Conservation (phyloP, 768 basidiomycete species). For the Suillus weaverae region DNA sequence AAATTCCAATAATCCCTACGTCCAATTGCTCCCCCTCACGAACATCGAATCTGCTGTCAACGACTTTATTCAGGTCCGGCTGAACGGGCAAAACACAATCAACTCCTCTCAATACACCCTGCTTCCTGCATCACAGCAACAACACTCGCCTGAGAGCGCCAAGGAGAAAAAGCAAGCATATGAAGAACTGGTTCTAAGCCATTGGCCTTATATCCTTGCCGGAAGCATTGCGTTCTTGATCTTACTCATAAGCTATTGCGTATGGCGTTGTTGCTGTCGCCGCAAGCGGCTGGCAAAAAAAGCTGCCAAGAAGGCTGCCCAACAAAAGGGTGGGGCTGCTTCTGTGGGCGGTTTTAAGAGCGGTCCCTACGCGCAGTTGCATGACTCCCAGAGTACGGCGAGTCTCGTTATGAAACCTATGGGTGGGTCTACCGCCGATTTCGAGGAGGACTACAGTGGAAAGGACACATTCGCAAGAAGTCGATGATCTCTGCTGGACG, state of each 20-base stretch:
- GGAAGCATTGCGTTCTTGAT: constrained; percentile 56
- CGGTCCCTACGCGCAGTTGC: constrained; percentile 25
- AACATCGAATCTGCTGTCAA: constrained; percentile 49
- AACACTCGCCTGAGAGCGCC: constrained; percentile 61
- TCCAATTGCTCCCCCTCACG: constrained; percentile 68
- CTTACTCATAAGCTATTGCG: constrained; percentile 45
- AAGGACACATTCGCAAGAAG: constrained; percentile 19
- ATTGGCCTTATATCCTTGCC: constrained; percentile 70
- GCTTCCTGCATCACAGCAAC: constrained; percentile 56
- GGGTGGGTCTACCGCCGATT: constrained; percentile 19
- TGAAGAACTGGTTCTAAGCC: constrained; percentile 63
- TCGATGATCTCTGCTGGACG: neutral
- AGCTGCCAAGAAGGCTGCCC: constrained; percentile 16
- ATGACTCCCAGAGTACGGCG: constrained; percentile 29
- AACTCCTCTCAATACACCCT: constrained; percentile 55
- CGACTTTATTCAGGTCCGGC: constrained; percentile 67
- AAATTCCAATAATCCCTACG: constrained; percentile 56
- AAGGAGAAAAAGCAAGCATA: constrained; percentile 68
- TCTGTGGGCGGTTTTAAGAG: neutral
- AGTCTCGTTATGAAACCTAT: constrained; percentile 32
- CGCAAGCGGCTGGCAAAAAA: constrained; percentile 32
- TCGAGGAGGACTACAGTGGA: constrained; percentile 15
- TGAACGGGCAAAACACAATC: constrained; percentile 59
- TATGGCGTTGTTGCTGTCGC: constrained; percentile 64
- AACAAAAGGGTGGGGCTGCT: constrained; percentile 16